A percentile compares a stretch with the other conserved stretches of the same genome.
phyloP scores from a whole-genome alignment of 2,329 filamentous ascomycete species.

The Fusarium fujikuroi region DNA sequence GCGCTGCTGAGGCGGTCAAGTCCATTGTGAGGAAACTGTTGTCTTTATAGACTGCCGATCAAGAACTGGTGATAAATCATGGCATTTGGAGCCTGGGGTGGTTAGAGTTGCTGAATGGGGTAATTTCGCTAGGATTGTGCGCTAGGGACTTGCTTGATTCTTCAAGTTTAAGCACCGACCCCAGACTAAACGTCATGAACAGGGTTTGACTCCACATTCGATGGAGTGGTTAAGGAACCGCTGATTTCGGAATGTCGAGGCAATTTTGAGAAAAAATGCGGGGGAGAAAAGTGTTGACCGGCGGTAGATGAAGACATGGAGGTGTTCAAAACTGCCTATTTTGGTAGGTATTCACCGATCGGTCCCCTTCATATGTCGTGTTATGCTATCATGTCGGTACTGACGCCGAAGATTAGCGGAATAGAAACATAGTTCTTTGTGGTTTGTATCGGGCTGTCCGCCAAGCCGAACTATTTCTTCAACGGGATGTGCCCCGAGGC shows the following conservation, averaged over 20 bases:
- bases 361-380: no score
- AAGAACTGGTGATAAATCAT: neutral
- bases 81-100: neutral
- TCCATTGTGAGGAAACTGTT: neutral
- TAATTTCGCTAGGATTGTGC: neutral
- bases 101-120: neutral
- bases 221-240: neutral
- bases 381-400: neutral
- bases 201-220: neutral
- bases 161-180: neutral
- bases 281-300: neutral
- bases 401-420: neutral
- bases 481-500: fast-evolving
- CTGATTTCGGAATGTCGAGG: neutral
- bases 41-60: neutral
- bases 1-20: neutral
- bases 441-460: fast-evolving
- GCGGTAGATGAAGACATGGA: neutral
- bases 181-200: constrained; percentile 5
- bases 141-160: neutral
- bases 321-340: neutral
- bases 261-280: neutral
- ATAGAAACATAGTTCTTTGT: fast-evolving
- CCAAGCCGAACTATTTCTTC: fast-evolving
- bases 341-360: fast-evolving